phyloP scores from a whole-genome alignment of 345 rosid genomes.

The Aquilaria malaccensis region DNA sequence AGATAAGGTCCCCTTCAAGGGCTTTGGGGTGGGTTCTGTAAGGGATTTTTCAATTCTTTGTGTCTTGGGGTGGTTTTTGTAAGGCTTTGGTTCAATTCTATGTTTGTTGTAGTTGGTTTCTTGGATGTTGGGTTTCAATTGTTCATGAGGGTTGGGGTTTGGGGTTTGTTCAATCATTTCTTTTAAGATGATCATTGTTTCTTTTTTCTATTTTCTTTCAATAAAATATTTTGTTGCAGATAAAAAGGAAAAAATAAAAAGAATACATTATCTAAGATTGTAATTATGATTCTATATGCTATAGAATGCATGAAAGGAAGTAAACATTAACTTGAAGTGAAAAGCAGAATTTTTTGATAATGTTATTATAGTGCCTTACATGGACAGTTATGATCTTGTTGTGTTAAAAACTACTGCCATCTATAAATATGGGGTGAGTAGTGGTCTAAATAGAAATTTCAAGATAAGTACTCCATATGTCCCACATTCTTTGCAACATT shows the following conservation, averaged over 20 bases:
- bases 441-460: background rate
- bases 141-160: no score
- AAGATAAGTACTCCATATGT: no score
- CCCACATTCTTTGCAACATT: no score
- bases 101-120: constrained; percentile 5
- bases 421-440: constrained; percentile 74
- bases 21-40: no score
- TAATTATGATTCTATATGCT: background rate
- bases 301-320: constrained; percentile 69
- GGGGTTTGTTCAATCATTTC: no score
- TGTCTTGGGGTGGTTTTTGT: background rate
- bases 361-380: constrained; percentile 62
- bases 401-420: constrained; percentile 86
- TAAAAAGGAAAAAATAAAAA: no score
- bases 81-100: background rate
- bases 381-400: constrained; percentile 77
- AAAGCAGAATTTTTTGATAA: constrained; percentile 84
- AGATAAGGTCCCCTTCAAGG: no score
- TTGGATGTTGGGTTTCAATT: background rate
- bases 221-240: no score
- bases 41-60: no score
- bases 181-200: no score
- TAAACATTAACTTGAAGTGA: constrained; percentile 63
- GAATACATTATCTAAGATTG: no score
- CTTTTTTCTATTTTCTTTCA: no score